phyloP scores from a whole-genome alignment of 2,329 filamentous ascomycete species.

The Aspergillus ochraceoroseus region DNA sequence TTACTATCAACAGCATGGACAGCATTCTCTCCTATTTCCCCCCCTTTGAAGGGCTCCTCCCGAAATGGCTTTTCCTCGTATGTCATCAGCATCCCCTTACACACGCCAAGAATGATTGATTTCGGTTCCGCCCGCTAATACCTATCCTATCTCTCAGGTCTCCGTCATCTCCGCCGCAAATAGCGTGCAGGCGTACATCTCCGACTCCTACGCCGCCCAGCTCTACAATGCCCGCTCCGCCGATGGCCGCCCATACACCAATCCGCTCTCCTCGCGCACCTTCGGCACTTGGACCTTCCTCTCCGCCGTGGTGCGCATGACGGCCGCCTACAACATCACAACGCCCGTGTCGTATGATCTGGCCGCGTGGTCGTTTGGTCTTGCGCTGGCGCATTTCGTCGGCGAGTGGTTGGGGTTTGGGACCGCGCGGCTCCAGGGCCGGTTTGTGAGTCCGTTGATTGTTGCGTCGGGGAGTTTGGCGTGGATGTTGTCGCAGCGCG shows the following conservation, averaged over 20 bases:
- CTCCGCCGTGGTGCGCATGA: constrained; percentile 69
- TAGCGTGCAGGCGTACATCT: constrained; percentile 75
- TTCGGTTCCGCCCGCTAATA: not conserved
- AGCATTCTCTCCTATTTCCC: constrained; percentile 32
- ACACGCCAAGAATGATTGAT: not conserved
- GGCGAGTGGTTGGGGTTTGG: constrained; percentile 77
- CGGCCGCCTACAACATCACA: constrained; percentile 76
- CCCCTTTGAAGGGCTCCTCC: constrained; percentile 50
- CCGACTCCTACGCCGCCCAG: constrained; percentile 74
- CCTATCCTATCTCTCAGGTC: constrained; percentile 71
- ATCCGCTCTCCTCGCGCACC: constrained; percentile 68
- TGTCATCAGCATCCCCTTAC: not conserved
- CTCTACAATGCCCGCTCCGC: constrained; percentile 62
- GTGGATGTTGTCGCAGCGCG: constrained; percentile 60
- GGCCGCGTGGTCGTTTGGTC: constrained; percentile 72
- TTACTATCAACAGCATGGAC: no score
- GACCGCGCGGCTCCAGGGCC: constrained; percentile 61
- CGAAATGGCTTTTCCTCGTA: constrained; percentile 63
- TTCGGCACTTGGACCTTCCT: constrained; percentile 88
- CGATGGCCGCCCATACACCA: constrained; percentile 55
- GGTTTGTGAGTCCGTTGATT: constrained; percentile 55
- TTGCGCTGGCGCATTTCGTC: constrained; percentile 72
- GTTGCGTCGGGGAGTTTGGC: constrained; percentile 52
- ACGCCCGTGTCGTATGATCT: constrained; percentile 71
- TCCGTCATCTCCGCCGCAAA: constrained; percentile 79